Evolutionary conservation across 495 filamentous ascomycete genomes (phyloP).

Genomic region (Xylaria sp.): DNA sequence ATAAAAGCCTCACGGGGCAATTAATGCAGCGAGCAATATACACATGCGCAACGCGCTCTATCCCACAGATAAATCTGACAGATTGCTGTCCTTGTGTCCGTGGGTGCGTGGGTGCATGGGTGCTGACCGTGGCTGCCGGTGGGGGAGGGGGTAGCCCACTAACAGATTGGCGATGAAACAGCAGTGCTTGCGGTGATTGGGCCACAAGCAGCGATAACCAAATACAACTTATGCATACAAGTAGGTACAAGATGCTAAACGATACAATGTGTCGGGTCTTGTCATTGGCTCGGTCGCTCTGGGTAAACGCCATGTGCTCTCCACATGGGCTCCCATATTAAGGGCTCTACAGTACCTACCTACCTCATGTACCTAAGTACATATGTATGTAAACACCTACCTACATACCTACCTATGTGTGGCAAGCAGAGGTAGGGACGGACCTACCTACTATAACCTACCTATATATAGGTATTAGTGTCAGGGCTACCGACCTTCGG

Average conservation of each 20-base stretch:
- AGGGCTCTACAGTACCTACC: not conserved
- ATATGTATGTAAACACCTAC: too few species aligned
- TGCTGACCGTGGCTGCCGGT: not conserved
- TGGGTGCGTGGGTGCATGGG: not conserved
- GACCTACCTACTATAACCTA: too few species aligned
- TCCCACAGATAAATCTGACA: too few species aligned
- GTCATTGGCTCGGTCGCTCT: not conserved
- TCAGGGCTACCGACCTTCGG: not conserved
- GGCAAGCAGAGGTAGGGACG: too few species aligned
- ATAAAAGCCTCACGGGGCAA: too few species aligned
- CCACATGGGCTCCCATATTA: not conserved
- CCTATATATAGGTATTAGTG: too few species aligned
- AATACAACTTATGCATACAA: too few species aligned
- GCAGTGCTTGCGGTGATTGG: not conserved
- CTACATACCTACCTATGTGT: too few species aligned
- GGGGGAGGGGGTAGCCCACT: not conserved
- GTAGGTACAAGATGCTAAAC: too few species aligned
- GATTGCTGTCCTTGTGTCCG: not conserved
- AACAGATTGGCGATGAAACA: not conserved
- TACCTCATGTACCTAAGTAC: not conserved
- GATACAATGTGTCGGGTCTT: not conserved
- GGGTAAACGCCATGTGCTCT: not conserved
- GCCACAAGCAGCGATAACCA: too few species aligned
- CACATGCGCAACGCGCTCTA: too few species aligned
- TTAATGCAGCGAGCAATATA: too few species aligned